phyloP scores from a whole-genome alignment of 805 yeast genomes.

The Cyberlindnera samutprakarnensis region DNA sequence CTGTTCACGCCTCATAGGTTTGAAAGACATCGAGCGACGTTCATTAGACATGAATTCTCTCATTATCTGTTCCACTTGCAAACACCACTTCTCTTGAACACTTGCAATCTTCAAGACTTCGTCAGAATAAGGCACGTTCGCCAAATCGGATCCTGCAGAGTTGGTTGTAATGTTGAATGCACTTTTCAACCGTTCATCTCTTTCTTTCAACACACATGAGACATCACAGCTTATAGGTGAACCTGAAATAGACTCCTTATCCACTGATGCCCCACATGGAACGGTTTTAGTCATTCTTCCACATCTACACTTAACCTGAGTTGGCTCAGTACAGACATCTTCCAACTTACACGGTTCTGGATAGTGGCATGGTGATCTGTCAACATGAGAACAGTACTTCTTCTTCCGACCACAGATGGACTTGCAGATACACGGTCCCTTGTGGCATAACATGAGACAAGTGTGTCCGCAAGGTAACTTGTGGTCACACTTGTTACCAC shows the following conservation, averaged over 20 bases:
- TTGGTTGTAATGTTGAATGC: constrained; percentile 41
- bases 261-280: constrained; percentile 49
- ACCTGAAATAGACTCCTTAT: constrained; percentile 21
- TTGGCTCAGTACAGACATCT: constrained; percentile 38
- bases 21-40: constrained; percentile 47
- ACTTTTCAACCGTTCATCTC: constrained; percentile 54
- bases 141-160: constrained; percentile 6
- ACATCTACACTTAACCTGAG: constrained; percentile 55
- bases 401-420: constrained; percentile 49
- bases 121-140: constrained; percentile 17
- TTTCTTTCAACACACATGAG: constrained; percentile 50
- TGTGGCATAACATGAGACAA: constrained; percentile 51
- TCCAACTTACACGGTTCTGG: constrained; percentile 44
- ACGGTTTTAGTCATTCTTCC: constrained; percentile 42
- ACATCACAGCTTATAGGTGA: constrained; percentile 56
- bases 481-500: constrained; percentile 58
- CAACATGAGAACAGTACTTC: constrained; percentile 59
- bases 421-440: constrained; percentile 60
- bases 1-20: constrained; percentile 65
- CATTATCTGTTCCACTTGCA: constrained; percentile 48
- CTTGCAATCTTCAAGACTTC: constrained; percentile 14
- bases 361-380: constrained; percentile 59
- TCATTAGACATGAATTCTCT: constrained; percentile 38
- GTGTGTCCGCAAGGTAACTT: constrained; percentile 39
- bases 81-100: constrained; percentile 63